phyloP scores from a whole-genome alignment of 1,139 yeast genomes.

The Pichia sp. region DNA sequence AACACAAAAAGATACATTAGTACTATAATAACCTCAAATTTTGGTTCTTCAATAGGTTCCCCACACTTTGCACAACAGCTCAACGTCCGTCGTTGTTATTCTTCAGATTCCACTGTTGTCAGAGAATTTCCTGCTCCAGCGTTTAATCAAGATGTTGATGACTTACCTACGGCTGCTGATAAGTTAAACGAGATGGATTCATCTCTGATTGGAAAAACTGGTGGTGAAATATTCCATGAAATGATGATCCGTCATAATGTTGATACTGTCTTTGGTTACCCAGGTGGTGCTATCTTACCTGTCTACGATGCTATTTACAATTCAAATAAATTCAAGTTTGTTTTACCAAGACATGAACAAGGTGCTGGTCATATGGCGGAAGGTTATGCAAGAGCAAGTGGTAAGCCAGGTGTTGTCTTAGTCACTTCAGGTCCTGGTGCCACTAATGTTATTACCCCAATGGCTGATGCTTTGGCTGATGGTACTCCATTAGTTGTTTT shows the following conservation, averaged over 20 bases:
- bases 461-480: slow-evolving; percentile 96
- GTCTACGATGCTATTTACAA: slow-evolving; percentile 95
- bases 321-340: slow-evolving; percentile 81
- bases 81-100: slow-evolving; percentile 9
- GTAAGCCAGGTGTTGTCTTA: slow-evolving; percentile 96
- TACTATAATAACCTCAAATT: background rate
- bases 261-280: slow-evolving; percentile 90
- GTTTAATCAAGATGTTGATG: slow-evolving; percentile 15
- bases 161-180: background rate
- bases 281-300: slow-evolving; percentile 98
- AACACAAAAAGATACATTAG: slow-evolving; percentile 1
- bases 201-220: slow-evolving; percentile 87
- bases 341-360: slow-evolving; percentile 94
- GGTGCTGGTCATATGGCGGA: slow-evolving; percentile 99
- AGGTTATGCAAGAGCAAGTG: slow-evolving; percentile 92
- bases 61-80: background rate
- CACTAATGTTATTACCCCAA: slow-evolving; percentile 91
- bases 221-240: slow-evolving; percentile 97
- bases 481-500: slow-evolving; percentile 98
- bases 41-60: background rate
- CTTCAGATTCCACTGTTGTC: slow-evolving; percentile 25
- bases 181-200: slow-evolving; percentile 49
- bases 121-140: slow-evolving; percentile 30
- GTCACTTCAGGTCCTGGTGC: slow-evolving; percentile 99
- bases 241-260: slow-evolving; percentile 97